phyloP scores from a whole-genome alignment of 73 alveolate species.

The Paramecium pentaurelia region DNA sequence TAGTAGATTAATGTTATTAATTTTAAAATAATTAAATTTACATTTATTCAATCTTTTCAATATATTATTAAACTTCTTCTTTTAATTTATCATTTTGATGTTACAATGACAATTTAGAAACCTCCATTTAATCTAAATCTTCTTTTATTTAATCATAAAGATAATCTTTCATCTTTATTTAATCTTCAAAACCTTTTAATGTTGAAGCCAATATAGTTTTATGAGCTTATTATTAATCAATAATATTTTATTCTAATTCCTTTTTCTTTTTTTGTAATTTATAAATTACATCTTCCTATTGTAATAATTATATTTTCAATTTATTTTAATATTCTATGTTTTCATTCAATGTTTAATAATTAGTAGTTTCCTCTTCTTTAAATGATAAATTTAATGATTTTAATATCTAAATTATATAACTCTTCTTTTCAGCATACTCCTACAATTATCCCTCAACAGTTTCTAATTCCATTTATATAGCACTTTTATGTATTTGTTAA shows the following conservation, averaged over 20 bases:
- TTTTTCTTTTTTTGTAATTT: background rate
- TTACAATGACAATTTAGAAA: background rate
- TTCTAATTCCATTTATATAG: background rate
- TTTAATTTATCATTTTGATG: background rate
- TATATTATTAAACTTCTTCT: background rate
- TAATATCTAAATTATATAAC: background rate
- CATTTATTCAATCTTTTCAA: background rate
- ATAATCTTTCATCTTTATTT: background rate
- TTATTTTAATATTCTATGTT: background rate
- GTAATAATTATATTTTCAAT: background rate
- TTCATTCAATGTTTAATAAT: background rate
- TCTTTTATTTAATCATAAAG: background rate
- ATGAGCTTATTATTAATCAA: background rate
- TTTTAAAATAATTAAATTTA: background rate
- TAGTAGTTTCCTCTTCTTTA: background rate
- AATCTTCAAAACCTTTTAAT: background rate
- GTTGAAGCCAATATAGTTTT: background rate
- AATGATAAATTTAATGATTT: background rate
- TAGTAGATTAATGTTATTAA: background rate
- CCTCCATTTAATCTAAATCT: background rate
- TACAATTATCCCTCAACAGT: background rate
- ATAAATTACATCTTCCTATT: background rate
- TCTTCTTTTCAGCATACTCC: background rate
- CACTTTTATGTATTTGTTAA: background rate
- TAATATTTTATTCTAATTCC: background rate